Percentiles rank a stretch among this genome's conserved stretches.
phyloP scores from a whole-genome alignment of 2,329 filamentous ascomycete species.

The Aschersonia sp. region DNA sequence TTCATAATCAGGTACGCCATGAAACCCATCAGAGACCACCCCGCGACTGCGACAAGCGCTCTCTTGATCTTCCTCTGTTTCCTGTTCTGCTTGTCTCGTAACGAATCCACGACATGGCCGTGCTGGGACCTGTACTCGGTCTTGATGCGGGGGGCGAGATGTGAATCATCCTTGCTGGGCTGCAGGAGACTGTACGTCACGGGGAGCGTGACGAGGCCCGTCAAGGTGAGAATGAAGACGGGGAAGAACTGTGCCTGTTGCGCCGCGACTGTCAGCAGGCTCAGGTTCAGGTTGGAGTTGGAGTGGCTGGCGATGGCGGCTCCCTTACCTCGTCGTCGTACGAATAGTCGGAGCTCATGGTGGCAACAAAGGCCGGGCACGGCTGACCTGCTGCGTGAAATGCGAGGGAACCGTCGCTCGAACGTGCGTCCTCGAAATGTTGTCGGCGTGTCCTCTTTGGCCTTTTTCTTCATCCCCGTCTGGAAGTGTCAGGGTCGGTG shows the following conservation, averaged over 20 bases:
- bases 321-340: conserved; percentile 75
- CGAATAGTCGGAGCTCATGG: conserved; percentile 88
- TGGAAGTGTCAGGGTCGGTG: no score
- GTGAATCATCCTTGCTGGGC: conserved; percentile 61
- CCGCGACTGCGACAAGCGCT: conserved; percentile 56
- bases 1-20: conserved; percentile 86
- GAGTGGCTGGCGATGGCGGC: neutral
- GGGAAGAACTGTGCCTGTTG: conserved; percentile 87
- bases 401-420: no score
- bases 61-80: conserved; percentile 83
- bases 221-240: conserved; percentile 91
- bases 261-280: neutral
- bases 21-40: conserved; percentile 72
- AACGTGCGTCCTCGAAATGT: no score
- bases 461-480: no score
- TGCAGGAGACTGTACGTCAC: conserved; percentile 80
- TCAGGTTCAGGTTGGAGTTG: neutral
- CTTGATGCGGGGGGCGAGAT: conserved; percentile 68
- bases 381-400: conserved; percentile 16
- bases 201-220: conserved; percentile 74
- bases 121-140: conserved; percentile 70
- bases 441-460: no score
- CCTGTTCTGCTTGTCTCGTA: conserved; percentile 77
- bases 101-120: conserved; percentile 66
- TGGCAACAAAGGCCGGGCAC: conserved; percentile 21